Conservation (phyloP, 2,329 filamentous ascomycete genomes). For the Fusarium chuoi region DNA sequence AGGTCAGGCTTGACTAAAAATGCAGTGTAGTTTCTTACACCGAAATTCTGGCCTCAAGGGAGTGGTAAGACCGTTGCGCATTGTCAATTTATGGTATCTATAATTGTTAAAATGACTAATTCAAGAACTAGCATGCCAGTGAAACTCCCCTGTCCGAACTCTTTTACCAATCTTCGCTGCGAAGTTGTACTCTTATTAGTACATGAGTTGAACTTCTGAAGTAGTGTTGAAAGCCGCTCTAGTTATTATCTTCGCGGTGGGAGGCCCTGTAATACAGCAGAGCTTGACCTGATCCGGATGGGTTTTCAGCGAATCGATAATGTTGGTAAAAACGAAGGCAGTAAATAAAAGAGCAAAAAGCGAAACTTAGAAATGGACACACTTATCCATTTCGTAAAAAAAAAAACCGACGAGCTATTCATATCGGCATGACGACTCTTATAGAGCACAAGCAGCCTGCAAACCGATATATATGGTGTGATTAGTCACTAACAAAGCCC, state of each 20-base stretch:
- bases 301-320: fast-evolving
- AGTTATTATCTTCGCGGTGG: too few species aligned
- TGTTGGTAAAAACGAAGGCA: neutral
- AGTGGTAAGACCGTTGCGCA: too few species aligned
- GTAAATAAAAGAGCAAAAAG: neutral
- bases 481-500: too few species aligned
- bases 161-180: too few species aligned
- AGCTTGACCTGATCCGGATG: neutral
- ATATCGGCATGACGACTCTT: neutral
- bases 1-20: neutral
- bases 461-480: neutral
- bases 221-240: neutral
- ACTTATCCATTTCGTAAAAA: fast-evolving
- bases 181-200: neutral
- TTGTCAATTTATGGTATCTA: too few species aligned
- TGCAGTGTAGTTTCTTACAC: neutral
- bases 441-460: neutral
- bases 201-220: too few species aligned
- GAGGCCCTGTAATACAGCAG: neutral
- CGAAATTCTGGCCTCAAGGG: too few species aligned
- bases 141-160: too few species aligned
- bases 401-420: neutral
- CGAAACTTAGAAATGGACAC: neutral
- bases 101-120: neutral
- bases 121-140: neutral